Evolutionary conservation across 176 grass and related monocot species (phyloP).

Genomic region (Triticum timopheevii): DNA sequence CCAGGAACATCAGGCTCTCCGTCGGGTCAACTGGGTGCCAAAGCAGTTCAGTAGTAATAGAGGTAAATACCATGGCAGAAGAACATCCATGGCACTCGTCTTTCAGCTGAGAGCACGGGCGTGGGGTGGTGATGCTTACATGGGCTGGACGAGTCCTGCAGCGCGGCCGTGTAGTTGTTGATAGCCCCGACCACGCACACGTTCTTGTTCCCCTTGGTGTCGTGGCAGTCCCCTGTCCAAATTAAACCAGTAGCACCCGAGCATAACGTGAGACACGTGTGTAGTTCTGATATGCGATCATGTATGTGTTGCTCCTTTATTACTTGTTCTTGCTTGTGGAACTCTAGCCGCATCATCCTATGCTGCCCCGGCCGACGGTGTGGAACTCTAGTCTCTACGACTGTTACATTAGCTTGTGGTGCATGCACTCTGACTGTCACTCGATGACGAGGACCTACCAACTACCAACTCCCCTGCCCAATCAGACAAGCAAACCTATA

Average conservation of each 20-base stretch:
- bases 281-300: background rate
- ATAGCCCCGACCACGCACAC: slow-evolving; percentile 73
- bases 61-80: too few species aligned
- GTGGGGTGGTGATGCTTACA: too few species aligned
- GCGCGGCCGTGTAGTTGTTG: slow-evolving; percentile 68
- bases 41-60: too few species aligned
- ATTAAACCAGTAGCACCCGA: background rate
- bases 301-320: background rate
- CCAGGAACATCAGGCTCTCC: slow-evolving; percentile 66
- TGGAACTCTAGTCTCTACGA: background rate
- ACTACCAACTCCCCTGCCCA: background rate
- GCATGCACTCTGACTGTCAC: too few species aligned
- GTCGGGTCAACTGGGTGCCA: slow-evolving; percentile 22
- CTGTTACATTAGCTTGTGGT: background rate
- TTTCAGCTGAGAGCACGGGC: too few species aligned
- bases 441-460: too few species aligned
- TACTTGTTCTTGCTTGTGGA: background rate
- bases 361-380: background rate
- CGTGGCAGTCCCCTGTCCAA: slow-evolving; percentile 64
- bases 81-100: too few species aligned
- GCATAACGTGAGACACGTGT: background rate
- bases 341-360: background rate
- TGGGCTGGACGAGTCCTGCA: slow-evolving; percentile 32
- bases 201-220: slow-evolving; percentile 38
- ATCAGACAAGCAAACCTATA: slow-evolving; percentile 3